Evolutionary conservation across 768 basidiomycete species (phyloP).

Genomic region (Boletus pseudopeckii): DNA sequence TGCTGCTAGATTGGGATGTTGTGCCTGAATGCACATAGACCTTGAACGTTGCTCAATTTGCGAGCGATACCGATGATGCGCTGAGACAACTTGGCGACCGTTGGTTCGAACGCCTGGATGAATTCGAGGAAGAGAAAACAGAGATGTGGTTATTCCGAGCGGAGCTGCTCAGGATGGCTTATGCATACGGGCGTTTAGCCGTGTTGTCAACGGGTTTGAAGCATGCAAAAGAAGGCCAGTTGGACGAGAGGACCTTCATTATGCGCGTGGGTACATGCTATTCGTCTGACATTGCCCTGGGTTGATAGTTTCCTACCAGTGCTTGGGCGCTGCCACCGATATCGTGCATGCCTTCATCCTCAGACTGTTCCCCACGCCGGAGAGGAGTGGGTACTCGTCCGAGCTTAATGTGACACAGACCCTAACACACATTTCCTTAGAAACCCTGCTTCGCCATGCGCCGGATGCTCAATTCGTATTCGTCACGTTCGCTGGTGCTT

Average conservation of each 20-base stretch:
- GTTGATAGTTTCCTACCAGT: constrained; percentile 37
- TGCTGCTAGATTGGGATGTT: not conserved
- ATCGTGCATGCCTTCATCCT: constrained; percentile 61
- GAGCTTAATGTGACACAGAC: not conserved
- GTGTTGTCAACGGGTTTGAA: constrained; percentile 76
- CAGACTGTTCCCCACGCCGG: constrained; percentile 48
- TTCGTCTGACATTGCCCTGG: not conserved
- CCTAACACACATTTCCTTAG: constrained; percentile 29
- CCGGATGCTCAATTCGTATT: constrained; percentile 81
- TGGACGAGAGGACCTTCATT: constrained; percentile 65
- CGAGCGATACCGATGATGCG: constrained; percentile 66
- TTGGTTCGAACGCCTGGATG: constrained; percentile 54
- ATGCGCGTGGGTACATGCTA: constrained; percentile 47
- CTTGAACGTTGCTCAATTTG: constrained; percentile 60
- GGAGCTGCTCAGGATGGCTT: constrained; percentile 57
- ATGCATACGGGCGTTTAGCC: constrained; percentile 66
- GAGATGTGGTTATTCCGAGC: constrained; percentile 57
- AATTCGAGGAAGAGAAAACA: constrained; percentile 50
- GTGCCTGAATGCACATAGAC: constrained; percentile 36
- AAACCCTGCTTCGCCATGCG: constrained; percentile 61
- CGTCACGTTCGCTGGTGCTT: constrained; percentile 76
- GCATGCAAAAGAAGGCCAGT: constrained; percentile 55
- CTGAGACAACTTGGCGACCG: constrained; percentile 50
- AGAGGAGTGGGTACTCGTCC: constrained; percentile 44
- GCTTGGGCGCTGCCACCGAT: constrained; percentile 62